Percentiles rank a stretch among this genome's conserved stretches.
phyloP scores from a whole-genome alignment of 352 stramenopile genomes.

The Phytophthora colocasiae region DNA sequence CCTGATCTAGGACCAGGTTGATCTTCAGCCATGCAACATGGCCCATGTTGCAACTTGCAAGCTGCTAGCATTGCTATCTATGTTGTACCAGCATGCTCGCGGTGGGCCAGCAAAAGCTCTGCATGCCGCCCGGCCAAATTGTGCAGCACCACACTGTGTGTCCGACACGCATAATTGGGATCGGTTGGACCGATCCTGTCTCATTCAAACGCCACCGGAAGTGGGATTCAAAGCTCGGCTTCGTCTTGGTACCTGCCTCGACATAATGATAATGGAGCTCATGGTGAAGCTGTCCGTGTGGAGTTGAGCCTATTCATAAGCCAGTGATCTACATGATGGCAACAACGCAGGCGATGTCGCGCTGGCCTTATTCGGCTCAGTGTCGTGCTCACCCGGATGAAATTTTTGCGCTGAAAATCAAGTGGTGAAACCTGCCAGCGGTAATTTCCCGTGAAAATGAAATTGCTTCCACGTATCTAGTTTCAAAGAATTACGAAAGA shows the following conservation, averaged over 20 bases:
- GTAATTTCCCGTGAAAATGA: conserved; percentile 1
- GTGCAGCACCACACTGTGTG: neutral
- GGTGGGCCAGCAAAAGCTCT: no score
- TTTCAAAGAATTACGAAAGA: no score
- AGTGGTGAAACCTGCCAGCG: conserved; percentile 26
- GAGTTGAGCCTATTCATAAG: no score
- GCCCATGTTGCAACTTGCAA: no score
- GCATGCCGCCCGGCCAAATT: no score
- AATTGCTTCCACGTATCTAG: neutral
- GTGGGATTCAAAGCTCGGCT: neutral
- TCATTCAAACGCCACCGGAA: conserved; percentile 11
- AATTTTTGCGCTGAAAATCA: conserved; percentile 32
- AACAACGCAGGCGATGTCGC: neutral
- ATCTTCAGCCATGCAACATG: no score
- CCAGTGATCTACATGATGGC: neutral
- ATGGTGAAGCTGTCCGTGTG: neutral
- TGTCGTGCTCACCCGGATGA: conserved; percentile 21
- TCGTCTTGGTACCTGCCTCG: no score
- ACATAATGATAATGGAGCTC: conserved; percentile 2
- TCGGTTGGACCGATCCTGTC: conserved; percentile 22
- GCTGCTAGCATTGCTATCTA: no score
- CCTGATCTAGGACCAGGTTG: no score
- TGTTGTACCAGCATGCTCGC: no score
- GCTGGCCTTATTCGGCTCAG: conserved; percentile 24
- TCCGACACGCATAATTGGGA: conserved; percentile 19